These are phyloP conservation scores for Scorias spongiosa DNA, from an alignment of 2,329 filamentous ascomycete species.

Conservation along the genomic window DNA sequence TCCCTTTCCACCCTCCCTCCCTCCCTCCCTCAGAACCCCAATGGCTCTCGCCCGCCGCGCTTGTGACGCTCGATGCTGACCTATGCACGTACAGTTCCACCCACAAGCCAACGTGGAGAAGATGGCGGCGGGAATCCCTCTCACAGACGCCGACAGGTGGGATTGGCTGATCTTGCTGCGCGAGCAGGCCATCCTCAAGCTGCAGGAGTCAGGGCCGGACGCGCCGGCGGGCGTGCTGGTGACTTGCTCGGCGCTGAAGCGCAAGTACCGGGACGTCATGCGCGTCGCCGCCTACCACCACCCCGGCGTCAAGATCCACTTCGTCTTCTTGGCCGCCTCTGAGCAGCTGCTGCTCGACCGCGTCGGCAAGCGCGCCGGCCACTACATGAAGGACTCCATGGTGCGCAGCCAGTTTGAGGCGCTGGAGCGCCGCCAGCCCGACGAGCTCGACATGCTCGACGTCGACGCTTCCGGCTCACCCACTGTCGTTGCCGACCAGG, in stretches of 20 bases:
- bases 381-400: slow-evolving; percentile 96
- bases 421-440: slow-evolving; percentile 62
- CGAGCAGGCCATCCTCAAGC: slow-evolving; percentile 26
- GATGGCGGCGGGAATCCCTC: slow-evolving; percentile 69
- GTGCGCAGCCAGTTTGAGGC: slow-evolving; percentile 80
- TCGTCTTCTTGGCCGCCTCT: slow-evolving; percentile 73
- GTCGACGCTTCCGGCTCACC: slow-evolving; percentile 30
- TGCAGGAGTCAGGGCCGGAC: slow-evolving; percentile 5
- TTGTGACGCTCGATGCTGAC: background rate
- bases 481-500: slow-evolving; percentile 26
- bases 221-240: slow-evolving; percentile 57
- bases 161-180: slow-evolving; percentile 62
- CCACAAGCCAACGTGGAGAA: slow-evolving; percentile 49
- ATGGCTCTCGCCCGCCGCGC: background rate
- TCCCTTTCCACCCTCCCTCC: background rate
- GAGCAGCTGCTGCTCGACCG: slow-evolving; percentile 62
- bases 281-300: slow-evolving; percentile 33
- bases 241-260: slow-evolving; percentile 90
- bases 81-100: slow-evolving; percentile 26
- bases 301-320: slow-evolving; percentile 48
- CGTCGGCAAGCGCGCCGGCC: slow-evolving; percentile 58
- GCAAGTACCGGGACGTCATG: slow-evolving; percentile 74
- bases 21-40: background rate
- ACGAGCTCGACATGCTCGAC: slow-evolving; percentile 32
- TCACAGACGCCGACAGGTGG: slow-evolving; percentile 91